Conservation (phyloP, 169 alveolate species). For the Cryptosporidium andersoni region DNA sequence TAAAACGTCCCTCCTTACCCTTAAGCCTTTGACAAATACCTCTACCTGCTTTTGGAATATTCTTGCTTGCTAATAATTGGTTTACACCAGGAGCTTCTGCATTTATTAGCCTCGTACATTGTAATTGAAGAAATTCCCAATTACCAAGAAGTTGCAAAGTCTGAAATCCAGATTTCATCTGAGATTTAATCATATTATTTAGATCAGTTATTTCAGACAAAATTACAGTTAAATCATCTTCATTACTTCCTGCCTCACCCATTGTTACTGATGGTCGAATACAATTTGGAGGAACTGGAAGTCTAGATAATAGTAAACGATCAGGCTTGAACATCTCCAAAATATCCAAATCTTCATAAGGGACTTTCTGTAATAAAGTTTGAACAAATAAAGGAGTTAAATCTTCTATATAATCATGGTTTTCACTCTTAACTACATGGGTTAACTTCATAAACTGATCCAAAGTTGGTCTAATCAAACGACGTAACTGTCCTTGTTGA, state of each 20-base stretch:
- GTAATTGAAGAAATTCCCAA: slow-evolving; percentile 87
- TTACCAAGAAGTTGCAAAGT: slow-evolving; percentile 86
- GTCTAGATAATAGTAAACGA: slow-evolving; percentile 88
- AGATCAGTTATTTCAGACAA: slow-evolving; percentile 89
- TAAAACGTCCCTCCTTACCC: slow-evolving; percentile 97
- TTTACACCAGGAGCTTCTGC: slow-evolving; percentile 93
- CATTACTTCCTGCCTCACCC: slow-evolving; percentile 89
- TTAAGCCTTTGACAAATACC: slow-evolving; percentile 86
- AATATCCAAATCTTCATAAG: slow-evolving; percentile 89
- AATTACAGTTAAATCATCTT: slow-evolving; percentile 94
- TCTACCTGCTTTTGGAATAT: slow-evolving; percentile 71
- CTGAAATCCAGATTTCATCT: slow-evolving; percentile 84
- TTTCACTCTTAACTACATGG: slow-evolving; percentile 78
- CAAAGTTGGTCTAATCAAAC: slow-evolving; percentile 83
- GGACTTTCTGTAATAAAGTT: slow-evolving; percentile 87
- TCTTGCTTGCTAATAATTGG: slow-evolving; percentile 80
- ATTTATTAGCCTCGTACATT: slow-evolving; percentile 89
- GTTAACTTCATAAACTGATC: slow-evolving; percentile 88
- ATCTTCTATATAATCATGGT: slow-evolving; percentile 84
- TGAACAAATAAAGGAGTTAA: slow-evolving; percentile 89
- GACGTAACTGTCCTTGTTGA: slow-evolving; percentile 84
- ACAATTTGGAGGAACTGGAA: slow-evolving; percentile 96
- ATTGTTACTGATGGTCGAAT: slow-evolving; percentile 96
- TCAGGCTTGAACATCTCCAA: slow-evolving; percentile 92
- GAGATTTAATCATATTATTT: slow-evolving; percentile 82